phyloP scores from a whole-genome alignment of 352 stramenopile genomes.

The Phytophthora melonis region DNA sequence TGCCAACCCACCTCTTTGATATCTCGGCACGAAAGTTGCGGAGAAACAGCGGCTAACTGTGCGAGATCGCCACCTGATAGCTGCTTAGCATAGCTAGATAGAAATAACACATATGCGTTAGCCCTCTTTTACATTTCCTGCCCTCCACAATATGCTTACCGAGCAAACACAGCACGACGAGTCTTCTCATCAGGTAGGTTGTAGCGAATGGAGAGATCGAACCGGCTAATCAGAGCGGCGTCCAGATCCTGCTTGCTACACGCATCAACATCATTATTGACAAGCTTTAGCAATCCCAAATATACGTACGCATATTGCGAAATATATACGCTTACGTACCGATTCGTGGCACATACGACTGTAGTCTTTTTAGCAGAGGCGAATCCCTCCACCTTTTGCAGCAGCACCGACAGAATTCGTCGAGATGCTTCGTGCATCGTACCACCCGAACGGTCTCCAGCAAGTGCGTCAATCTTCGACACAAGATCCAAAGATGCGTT shows the following conservation, averaged over 20 bases:
- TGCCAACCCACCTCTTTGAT: conserved; percentile 90
- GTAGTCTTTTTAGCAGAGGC: conserved; percentile 93
- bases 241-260: conserved; percentile 94
- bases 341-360: conserved; percentile 93
- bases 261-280: not conserved
- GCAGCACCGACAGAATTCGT: conserved; percentile 91
- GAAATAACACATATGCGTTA: not conserved
- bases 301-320: not conserved
- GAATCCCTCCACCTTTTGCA: conserved; percentile 95
- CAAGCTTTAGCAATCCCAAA: not conserved
- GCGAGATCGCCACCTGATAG: conserved; percentile 75
- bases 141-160: conserved; percentile 49
- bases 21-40: conserved; percentile 92
- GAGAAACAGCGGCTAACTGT: conserved; percentile 80
- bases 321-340: conserved; percentile 41
- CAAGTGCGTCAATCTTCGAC: conserved; percentile 89
- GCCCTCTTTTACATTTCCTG: not conserved
- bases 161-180: conserved; percentile 87
- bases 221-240: conserved; percentile 92
- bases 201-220: conserved; percentile 94
- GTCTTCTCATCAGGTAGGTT: conserved; percentile 89
- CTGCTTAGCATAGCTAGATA: conserved; percentile 90
- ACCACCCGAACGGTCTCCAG: conserved; percentile 85
- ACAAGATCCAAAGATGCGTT: not conserved
- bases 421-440: conserved; percentile 95